A percentile compares a stretch with the other conserved stretches of the same genome.
Conservation (phyloP, 768 basidiomycete species). For the Rhizopogon vesiculosus region DNA sequence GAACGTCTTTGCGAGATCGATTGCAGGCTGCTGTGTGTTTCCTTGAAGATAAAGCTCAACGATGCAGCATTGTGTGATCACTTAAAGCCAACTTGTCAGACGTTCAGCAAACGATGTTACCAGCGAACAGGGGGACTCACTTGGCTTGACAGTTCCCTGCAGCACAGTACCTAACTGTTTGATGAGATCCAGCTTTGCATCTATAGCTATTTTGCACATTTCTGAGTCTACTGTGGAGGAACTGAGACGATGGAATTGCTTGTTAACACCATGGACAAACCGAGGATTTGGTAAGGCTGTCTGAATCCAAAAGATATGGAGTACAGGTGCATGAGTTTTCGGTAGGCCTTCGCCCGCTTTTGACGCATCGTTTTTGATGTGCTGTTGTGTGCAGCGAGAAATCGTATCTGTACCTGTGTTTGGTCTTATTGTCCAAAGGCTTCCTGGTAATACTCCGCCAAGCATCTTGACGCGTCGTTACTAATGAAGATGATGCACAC, state of each 20-base stretch:
- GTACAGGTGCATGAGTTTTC: slow-evolving; percentile 91
- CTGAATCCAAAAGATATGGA: slow-evolving; percentile 84
- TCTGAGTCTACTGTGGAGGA: slow-evolving; percentile 62
- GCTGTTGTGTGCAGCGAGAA: too few relatives aligned
- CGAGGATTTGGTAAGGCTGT: slow-evolving; percentile 89
- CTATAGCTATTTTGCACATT: slow-evolving; percentile 66
- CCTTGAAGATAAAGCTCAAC: slow-evolving; percentile 89
- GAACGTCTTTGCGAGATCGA: slow-evolving; percentile 89
- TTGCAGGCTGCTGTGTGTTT: slow-evolving; percentile 61
- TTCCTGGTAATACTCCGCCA: neutral
- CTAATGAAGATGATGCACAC: slow-evolving; percentile 13
- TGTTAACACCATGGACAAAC: slow-evolving; percentile 36
- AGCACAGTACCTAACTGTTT: slow-evolving; percentile 75
- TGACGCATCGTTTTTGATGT: slow-evolving; percentile 63
- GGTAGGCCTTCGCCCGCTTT: slow-evolving; percentile 92
- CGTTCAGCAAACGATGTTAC: slow-evolving; percentile 4
- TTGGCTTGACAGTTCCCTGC: slow-evolving; percentile 87
- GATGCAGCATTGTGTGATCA: slow-evolving; percentile 99
- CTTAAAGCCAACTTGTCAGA: slow-evolving; percentile 53
- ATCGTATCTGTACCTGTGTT: slow-evolving; percentile 6
- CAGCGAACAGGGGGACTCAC: slow-evolving; percentile 44
- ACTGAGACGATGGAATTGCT: slow-evolving; percentile 24
- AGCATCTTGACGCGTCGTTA: slow-evolving; percentile 2
- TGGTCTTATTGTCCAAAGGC: slow-evolving; percentile 17
- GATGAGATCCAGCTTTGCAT: slow-evolving; percentile 68